Conservation (phyloP, 108 stramenopile genomes). For the Hondaea fermentalgiana region DNA sequence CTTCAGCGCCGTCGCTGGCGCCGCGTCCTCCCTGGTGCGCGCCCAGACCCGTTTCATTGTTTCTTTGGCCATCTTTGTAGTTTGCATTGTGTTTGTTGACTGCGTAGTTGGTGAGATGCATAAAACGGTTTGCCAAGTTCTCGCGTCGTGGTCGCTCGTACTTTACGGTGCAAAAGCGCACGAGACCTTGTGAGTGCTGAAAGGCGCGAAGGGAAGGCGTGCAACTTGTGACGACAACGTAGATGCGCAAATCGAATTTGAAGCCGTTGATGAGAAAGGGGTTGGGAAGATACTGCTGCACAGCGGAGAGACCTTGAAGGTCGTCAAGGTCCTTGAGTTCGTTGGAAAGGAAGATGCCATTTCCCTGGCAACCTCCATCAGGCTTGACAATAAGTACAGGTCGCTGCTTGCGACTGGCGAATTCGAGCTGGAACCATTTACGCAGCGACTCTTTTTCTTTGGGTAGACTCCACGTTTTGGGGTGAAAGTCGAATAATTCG, state of each 20-base stretch:
- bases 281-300: slow-evolving; percentile 54
- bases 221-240: slow-evolving; percentile 64
- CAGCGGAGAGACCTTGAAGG: slow-evolving; percentile 53
- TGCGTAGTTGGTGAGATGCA: slow-evolving; percentile 80
- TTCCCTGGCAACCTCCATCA: slow-evolving; percentile 55
- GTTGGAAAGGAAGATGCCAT: slow-evolving; percentile 62
- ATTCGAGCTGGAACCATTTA: slow-evolving; percentile 44
- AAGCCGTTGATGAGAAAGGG: slow-evolving; percentile 67
- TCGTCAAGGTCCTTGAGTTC: slow-evolving; percentile 50
- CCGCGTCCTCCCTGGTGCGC: neutral
- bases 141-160: slow-evolving; percentile 48
- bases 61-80: neutral
- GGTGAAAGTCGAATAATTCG: slow-evolving; percentile 63
- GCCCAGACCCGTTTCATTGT: neutral
- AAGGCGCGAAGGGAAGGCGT: slow-evolving; percentile 57
- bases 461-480: slow-evolving; percentile 62
- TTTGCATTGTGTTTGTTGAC: slow-evolving; percentile 50
- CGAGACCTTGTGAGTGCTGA: slow-evolving; percentile 58
- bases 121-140: slow-evolving; percentile 59
- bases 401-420: slow-evolving; percentile 50
- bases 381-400: slow-evolving; percentile 66
- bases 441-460: slow-evolving; percentile 25
- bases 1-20: neutral
- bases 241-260: slow-evolving; percentile 75
- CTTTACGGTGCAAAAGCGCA: slow-evolving; percentile 62